Conservation (phyloP, 345 rosid genomes). For the Salix udensis region DNA sequence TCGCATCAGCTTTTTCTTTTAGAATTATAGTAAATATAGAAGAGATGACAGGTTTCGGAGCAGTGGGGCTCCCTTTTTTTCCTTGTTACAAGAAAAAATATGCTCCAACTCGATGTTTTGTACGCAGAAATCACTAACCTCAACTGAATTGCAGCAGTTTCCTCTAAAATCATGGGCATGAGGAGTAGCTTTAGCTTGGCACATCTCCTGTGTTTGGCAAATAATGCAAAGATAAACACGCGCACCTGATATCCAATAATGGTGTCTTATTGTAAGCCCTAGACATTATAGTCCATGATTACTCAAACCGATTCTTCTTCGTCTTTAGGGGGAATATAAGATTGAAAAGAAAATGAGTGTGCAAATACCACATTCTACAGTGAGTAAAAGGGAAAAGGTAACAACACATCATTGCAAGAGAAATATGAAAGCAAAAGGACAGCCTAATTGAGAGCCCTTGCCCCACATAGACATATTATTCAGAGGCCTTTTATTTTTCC, state of each 20-base stretch:
- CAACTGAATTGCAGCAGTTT: too few species aligned
- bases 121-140: too few species aligned
- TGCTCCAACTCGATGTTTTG: too few species aligned
- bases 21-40: neutral
- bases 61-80: too few species aligned
- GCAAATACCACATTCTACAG: slow-evolving; percentile 22
- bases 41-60: too few species aligned
- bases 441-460: slow-evolving; percentile 46
- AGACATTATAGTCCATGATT: slow-evolving; percentile 48
- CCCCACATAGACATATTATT: slow-evolving; percentile 56
- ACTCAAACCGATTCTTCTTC: slow-evolving; percentile 21
- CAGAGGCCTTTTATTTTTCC: slow-evolving; percentile 43
- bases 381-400: slow-evolving; percentile 16
- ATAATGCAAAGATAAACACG: slow-evolving; percentile 35
- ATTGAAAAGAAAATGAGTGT: neutral
- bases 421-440: slow-evolving; percentile 57
- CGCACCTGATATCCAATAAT: slow-evolving; percentile 44
- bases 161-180: slow-evolving; percentile 1
- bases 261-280: slow-evolving; percentile 45
- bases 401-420: slow-evolving; percentile 46
- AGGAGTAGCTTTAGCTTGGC: neutral
- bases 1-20: neutral
- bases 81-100: too few species aligned
- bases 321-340: slow-evolving; percentile 13
- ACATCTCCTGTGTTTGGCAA: slow-evolving; percentile 7